Conservation (phyloP, 2,329 filamentous ascomycete genomes). For the Neofusicoccum cordaticola region DNA sequence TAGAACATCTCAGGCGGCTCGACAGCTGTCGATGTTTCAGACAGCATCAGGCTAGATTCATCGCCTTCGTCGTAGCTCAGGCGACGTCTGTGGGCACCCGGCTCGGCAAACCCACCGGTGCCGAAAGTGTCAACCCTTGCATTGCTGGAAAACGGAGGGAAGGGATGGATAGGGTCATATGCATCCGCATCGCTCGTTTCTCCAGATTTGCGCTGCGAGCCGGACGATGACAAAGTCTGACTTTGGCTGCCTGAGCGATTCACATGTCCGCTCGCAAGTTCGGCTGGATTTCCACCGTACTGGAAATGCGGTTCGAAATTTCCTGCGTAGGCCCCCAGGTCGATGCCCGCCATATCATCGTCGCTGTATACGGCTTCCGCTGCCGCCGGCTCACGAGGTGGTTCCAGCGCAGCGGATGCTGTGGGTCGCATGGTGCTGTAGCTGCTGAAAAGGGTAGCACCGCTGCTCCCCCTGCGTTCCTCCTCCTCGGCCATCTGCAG, state of each 20-base stretch:
- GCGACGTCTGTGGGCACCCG: slow-evolving; percentile 60
- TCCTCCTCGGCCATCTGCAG: slow-evolving; percentile 79
- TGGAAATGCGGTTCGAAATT: slow-evolving; percentile 63
- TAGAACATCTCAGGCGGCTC: slow-evolving; percentile 92
- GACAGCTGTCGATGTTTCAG: slow-evolving; percentile 36
- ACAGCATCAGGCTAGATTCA: slow-evolving; percentile 56
- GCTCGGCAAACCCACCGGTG: slow-evolving; percentile 83
- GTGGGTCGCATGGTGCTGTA: slow-evolving; percentile 40
- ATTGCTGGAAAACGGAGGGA: slow-evolving; percentile 54
- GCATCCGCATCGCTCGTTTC: slow-evolving; percentile 47
- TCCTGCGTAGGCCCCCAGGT: slow-evolving; percentile 72
- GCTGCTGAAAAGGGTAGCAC: slow-evolving; percentile 52
- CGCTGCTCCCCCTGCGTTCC: slow-evolving; percentile 63
- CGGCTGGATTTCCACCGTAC: slow-evolving; percentile 55
- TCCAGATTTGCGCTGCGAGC: slow-evolving; percentile 45
- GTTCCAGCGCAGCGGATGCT: slow-evolving; percentile 20
- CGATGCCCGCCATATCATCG: slow-evolving; percentile 69
- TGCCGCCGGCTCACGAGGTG: slow-evolving; percentile 37
- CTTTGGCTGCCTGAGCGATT: slow-evolving; percentile 28
- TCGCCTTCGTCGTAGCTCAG: slow-evolving; percentile 93
- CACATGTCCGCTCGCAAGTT: slow-evolving; percentile 36
- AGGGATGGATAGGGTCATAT: slow-evolving; percentile 54
- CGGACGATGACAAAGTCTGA: slow-evolving; percentile 43
- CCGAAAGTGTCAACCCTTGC: slow-evolving; percentile 82
- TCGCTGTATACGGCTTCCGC: slow-evolving; percentile 56